Conservation (phyloP, 345 rosid genomes). For the Aquilaria sinensis region DNA sequence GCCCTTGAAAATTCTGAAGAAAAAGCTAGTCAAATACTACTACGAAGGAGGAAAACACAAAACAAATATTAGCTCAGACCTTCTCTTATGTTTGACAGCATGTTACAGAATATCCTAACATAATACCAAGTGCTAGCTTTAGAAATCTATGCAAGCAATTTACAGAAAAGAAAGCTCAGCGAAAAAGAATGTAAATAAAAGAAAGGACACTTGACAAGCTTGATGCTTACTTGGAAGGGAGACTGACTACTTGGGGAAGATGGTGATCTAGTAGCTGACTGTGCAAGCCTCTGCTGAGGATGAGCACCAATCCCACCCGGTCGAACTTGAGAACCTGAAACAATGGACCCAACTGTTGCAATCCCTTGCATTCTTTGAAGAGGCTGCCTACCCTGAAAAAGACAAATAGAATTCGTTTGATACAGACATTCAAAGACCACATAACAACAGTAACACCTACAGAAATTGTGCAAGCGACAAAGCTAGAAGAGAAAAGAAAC, state of each 20-base stretch:
- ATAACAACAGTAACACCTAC: no score
- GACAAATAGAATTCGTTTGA: neutral
- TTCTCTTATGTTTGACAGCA: no score
- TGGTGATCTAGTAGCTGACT: conserved; percentile 53
- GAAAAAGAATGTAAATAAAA: no score
- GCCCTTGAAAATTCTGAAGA: conserved; percentile 52
- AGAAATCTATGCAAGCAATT: no score
- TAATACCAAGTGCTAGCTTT: no score
- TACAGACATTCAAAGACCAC: no score
- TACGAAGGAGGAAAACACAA: conserved; percentile 17
- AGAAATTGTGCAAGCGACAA: no score
- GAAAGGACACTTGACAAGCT: neutral
- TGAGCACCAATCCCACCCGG: conserved; percentile 58
- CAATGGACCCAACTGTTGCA: conserved; percentile 56
- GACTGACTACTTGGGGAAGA: conserved; percentile 49
- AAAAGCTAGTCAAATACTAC: conserved; percentile 3
- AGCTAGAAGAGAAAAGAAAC: no score
- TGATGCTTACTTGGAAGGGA: conserved; percentile 47
- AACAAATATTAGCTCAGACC: neutral
- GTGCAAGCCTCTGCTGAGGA: conserved; percentile 76
- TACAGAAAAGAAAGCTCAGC: no score
- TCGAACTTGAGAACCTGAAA: conserved; percentile 59
- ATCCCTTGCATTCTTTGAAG: conserved; percentile 53
- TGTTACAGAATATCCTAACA: no score
- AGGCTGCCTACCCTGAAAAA: conserved; percentile 38